Evolutionary conservation across 768 basidiomycete genomes (phyloP).

Genomic region (Russula griseocarnosa): DNA sequence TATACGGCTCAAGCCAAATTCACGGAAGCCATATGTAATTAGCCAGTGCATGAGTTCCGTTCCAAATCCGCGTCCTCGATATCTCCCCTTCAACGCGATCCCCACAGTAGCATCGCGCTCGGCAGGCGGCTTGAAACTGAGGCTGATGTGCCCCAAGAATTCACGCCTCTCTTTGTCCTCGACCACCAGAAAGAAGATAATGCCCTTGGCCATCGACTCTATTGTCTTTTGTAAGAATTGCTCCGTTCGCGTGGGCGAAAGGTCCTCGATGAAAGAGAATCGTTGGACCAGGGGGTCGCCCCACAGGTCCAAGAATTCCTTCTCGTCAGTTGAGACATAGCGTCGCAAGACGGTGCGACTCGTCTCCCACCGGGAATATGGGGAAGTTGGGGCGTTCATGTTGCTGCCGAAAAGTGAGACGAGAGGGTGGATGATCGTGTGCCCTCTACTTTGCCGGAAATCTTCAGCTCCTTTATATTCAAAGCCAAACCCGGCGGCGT

Average conservation of each 20-base stretch:
- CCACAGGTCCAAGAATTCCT: conserved; percentile 18
- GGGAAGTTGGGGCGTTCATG: not conserved
- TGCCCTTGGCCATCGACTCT: conserved; percentile 10
- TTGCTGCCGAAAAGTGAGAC: not conserved
- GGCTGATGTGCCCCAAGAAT: conserved; percentile 36
- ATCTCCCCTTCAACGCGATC: conserved; percentile 34
- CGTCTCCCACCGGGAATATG: conserved; percentile 15
- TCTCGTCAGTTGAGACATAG: conserved; percentile 16
- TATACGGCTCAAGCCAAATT: conserved; percentile 41
- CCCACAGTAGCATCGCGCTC: conserved; percentile 36
- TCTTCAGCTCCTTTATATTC: not conserved
- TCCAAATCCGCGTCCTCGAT: conserved; percentile 43
- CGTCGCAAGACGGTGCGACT: conserved; percentile 19
- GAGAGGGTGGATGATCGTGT: not conserved
- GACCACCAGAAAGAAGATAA: conserved; percentile 33
- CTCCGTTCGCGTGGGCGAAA: conserved; percentile 16
- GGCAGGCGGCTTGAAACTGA: conserved; percentile 32
- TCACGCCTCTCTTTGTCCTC: conserved; percentile 32
- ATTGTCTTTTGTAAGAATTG: conserved; percentile 15
- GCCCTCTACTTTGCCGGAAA: not conserved
- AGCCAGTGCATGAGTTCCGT: conserved; percentile 41
- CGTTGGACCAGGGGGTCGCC: conserved; percentile 21
- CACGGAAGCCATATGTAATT: conserved; percentile 41
- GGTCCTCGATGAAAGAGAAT: conserved; percentile 17
- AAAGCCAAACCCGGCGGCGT: not conserved